phyloP scores from a whole-genome alignment of 129 eudicot genomes.

The Ambrosia trifida region DNA sequence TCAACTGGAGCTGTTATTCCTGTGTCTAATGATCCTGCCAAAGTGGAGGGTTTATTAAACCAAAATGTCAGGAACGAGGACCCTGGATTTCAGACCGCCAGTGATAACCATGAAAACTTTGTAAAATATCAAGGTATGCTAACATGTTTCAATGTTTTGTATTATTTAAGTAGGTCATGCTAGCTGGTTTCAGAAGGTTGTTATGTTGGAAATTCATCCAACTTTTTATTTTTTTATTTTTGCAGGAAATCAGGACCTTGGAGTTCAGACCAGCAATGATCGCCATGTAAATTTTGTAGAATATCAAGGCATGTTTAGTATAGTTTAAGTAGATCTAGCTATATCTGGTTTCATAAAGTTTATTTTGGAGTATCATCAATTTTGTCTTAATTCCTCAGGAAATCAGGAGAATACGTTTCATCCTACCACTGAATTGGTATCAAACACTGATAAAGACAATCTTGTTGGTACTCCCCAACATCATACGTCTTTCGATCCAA shows the following conservation, averaged over 20 bases:
- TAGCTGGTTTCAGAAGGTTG: slow-evolving; percentile 9
- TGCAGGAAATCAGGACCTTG: not conserved
- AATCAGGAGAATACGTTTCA: slow-evolving; percentile 32
- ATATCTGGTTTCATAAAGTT: slow-evolving; percentile 23
- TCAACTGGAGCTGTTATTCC: slow-evolving; percentile 27
- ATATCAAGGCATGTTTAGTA: slow-evolving; percentile 28
- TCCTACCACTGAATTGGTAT: slow-evolving; percentile 24
- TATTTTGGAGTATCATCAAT: slow-evolving; percentile 4
- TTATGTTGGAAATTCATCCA: no score
- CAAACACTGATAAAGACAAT: slow-evolving; percentile 24
- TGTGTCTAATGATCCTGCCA: slow-evolving; percentile 27
- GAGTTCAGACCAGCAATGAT: slow-evolving; percentile 21
- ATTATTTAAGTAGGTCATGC: not conserved
- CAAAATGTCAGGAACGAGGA: slow-evolving; percentile 17
- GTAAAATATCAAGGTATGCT: slow-evolving; percentile 31
- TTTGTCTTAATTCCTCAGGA: slow-evolving; percentile 16
- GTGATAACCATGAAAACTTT: not conserved
- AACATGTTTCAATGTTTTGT: not conserved
- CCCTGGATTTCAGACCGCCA: not conserved
- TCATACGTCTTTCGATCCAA: slow-evolving; percentile 23
- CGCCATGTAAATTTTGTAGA: slow-evolving; percentile 30
- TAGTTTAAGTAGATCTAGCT: not conserved
- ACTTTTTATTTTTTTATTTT: not conserved
- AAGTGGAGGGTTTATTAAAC: slow-evolving; percentile 24
- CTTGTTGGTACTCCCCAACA: slow-evolving; percentile 29